Evolutionary conservation across 306 rosid genomes (phyloP), one percentile per base, ranked within the genome.

Genomic region (Begonia loranthoides): DNA sequence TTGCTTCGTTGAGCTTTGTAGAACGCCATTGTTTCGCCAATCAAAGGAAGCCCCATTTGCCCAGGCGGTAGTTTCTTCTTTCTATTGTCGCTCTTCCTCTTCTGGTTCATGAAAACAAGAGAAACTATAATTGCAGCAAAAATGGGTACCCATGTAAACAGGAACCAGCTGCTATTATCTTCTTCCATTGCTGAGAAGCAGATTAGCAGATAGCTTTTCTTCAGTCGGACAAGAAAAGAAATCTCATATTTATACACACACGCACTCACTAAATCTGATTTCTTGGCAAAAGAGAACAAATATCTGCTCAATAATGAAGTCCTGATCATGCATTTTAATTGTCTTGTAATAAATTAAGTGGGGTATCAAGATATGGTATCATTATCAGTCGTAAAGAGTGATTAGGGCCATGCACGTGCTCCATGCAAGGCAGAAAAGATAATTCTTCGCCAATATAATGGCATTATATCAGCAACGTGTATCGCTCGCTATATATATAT

Each of bases 11-110:
- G 93, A 45, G 95, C 88, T 50, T 60, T 70, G 82, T 81, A 79
- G 76, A 88, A 81, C 15, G 65, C 79, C 75, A 80, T 72, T n/a
- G 96, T 88, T 66, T 84, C 82, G 0, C 96, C 96, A 10, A 81
- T 77, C 79, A 77, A 69, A 34, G 96, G 95, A 34, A 74, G 52
- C 57, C 95, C 84, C 88, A 79, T 81, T 39, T 65, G 60, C 46
- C 95, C 96, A 0, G 84, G 96, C 39, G 95, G 94, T 1, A 79
- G 54, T 38, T 54, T 64, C 36, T 56, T 59, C 41, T 64, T 73
- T 64, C 52, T 36, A 34, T 67, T 71, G 48, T 9, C 39, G 6
- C 50, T 16, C 10, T 22, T 50, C 69, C 71, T 63, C 61, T 64
- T 67, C 70, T 56, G 70, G 62, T 60, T 10, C 58, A 70, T 64